These are phyloP conservation scores for Vicia faba DNA, from an alignment of 306 rosid species.

Conservation along the genomic window DNA sequence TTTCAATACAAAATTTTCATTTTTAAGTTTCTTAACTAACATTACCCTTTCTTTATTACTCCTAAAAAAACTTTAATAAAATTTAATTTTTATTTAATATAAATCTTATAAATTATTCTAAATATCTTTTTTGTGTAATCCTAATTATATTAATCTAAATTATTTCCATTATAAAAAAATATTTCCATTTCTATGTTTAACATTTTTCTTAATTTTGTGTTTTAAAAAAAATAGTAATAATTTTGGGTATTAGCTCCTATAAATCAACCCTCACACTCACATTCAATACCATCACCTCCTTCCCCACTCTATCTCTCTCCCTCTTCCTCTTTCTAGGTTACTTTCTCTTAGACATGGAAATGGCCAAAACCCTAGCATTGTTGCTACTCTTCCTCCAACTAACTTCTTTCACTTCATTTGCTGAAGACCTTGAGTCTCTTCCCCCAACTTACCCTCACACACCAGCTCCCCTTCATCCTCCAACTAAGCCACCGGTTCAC, in stretches of 20 bases:
- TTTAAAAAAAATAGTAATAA: not conserved
- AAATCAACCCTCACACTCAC: not conserved
- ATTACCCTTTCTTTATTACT: too few species aligned
- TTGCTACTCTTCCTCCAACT: constrained; percentile 1
- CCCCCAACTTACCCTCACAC: constrained; percentile 41
- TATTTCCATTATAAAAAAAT: too few species aligned
- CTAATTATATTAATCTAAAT: too few species aligned
- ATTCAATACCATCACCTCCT: not conserved
- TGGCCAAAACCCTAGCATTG: constrained; percentile 3
- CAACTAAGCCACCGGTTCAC: constrained; percentile 12
- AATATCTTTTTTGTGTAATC: too few species aligned
- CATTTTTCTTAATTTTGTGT: too few species aligned
- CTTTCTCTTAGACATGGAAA: not conserved
- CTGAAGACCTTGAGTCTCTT: constrained; percentile 19
- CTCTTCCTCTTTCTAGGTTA: not conserved
- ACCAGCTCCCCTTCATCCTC: constrained; percentile 10
- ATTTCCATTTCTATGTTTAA: too few species aligned
- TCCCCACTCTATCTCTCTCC: too few species aligned
- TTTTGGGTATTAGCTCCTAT: not conserved
- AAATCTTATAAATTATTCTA: too few species aligned
- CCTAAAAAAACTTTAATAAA: too few species aligned
- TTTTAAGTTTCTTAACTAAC: too few species aligned
- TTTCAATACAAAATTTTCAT: too few species aligned
- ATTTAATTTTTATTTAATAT: too few species aligned
- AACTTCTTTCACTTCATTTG: not conserved